Evolutionary conservation across 768 basidiomycete genomes (phyloP).

Genomic region (Pleurotus tuber-regium): DNA sequence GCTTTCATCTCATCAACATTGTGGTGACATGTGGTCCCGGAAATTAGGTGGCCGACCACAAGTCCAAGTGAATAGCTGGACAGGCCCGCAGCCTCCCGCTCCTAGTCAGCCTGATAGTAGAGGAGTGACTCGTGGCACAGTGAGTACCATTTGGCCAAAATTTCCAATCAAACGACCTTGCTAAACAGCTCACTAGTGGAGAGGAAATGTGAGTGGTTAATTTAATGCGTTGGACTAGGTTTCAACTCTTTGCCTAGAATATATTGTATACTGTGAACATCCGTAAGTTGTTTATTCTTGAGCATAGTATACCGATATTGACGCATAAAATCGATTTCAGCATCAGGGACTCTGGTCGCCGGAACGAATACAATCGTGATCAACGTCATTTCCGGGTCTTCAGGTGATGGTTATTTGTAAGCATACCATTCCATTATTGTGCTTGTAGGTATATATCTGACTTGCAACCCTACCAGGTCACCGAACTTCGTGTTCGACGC

Average conservation of each 20-base stretch:
- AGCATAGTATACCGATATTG: not conserved
- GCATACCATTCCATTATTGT: too few relatives aligned
- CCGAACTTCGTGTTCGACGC: slow-evolving; percentile 32
- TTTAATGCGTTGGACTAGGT: not conserved
- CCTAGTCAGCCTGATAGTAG: slow-evolving; percentile 28
- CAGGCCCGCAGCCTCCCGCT: slow-evolving; percentile 26
- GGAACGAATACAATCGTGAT: slow-evolving; percentile 29
- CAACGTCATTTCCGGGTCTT: slow-evolving; percentile 33
- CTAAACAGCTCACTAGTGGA: slow-evolving; percentile 16
- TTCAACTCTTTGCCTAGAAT: slow-evolving; percentile 20
- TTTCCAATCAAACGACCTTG: not conserved
- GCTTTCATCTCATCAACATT: too few relatives aligned
- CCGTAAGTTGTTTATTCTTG: slow-evolving; percentile 22
- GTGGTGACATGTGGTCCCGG: not conserved
- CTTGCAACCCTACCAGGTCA: slow-evolving; percentile 17
- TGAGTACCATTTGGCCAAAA: not conserved
- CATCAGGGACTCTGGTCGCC: slow-evolving; percentile 26
- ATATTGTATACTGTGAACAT: slow-evolving; percentile 33
- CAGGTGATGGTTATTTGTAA: slow-evolving; percentile 29
- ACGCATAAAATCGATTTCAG: slow-evolving; percentile 14
- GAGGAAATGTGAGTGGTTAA: slow-evolving; percentile 29
- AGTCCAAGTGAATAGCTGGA: slow-evolving; percentile 29
- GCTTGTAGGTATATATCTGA: not conserved
- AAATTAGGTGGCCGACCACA: slow-evolving; percentile 28
- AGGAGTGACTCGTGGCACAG: slow-evolving; percentile 34